Percentiles rank a stretch among this genome's conserved stretches.
Conservation (phyloP, 2,329 filamentous ascomycete genomes). For the Trichoderma sp. region DNA sequence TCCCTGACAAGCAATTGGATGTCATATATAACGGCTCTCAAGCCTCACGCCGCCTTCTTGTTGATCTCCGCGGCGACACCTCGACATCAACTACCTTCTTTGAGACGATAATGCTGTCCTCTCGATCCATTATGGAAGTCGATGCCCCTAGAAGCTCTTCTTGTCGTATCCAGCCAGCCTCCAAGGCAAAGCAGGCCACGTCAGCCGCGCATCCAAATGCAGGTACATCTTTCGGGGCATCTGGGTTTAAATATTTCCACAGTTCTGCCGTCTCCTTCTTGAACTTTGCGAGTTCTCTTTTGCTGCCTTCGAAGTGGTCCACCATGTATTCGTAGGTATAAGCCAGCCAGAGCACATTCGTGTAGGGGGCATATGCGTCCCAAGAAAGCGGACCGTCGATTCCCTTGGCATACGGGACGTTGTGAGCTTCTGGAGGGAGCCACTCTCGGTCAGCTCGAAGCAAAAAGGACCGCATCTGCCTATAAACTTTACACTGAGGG, state of each 20-base stretch:
- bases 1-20: background rate
- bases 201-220: conserved; percentile 56
- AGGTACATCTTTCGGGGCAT: conserved; percentile 46
- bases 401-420: conserved; percentile 46
- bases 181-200: conserved; percentile 55
- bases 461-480: conserved; percentile 60
- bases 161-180: conserved; percentile 56
- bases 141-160: conserved; percentile 47
- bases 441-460: conserved; percentile 51
- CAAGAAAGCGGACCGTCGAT: conserved; percentile 52
- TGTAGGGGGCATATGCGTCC: conserved; percentile 57
- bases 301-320: conserved; percentile 46
- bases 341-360: conserved; percentile 64
- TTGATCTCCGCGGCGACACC: conserved; percentile 28
- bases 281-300: conserved; percentile 47
- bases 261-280: conserved; percentile 50
- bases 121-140: conserved; percentile 37
- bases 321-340: conserved; percentile 58
- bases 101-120: conserved; percentile 42
- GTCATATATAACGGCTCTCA: background rate
- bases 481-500: conserved; percentile 59
- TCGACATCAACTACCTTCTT: conserved; percentile 30
- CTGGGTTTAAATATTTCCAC: conserved; percentile 53
- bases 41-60: conserved; percentile 15
- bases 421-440: conserved; percentile 48